Evolutionary conservation across 371 early-diverging fungal species (phyloP).

Genomic region (Furculomyces boomerangus): DNA sequence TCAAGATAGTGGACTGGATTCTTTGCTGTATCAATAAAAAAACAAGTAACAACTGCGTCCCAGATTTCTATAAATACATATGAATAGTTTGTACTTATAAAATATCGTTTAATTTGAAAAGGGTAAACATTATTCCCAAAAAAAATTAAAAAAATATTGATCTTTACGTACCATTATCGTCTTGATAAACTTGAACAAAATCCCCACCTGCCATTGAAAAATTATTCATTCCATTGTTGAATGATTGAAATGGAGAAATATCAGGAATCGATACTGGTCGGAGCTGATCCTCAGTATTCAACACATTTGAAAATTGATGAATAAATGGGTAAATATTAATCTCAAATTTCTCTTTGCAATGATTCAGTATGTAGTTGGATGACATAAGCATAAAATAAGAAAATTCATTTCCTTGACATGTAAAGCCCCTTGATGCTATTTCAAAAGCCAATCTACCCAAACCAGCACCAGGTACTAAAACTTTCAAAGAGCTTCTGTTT

Average conservation of each 20-base stretch:
- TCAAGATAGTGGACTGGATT: slow-evolving; percentile 76
- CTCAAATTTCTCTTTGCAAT: slow-evolving; percentile 25
- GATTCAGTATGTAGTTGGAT: slow-evolving; percentile 74
- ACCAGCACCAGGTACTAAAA: slow-evolving; percentile 83
- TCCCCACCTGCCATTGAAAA: slow-evolving; percentile 96
- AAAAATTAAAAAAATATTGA: slow-evolving; percentile 5
- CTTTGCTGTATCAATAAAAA: slow-evolving; percentile 91
- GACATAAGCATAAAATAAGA: slow-evolving; percentile 66
- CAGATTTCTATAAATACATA: slow-evolving; percentile 32
- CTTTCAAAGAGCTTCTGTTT: slow-evolving; percentile 6
- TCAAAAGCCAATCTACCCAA: slow-evolving; percentile 76
- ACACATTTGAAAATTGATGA: slow-evolving; percentile 72
- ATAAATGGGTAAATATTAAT: slow-evolving; percentile 72
- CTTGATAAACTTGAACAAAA: slow-evolving; percentile 72
- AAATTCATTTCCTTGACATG: slow-evolving; percentile 71
- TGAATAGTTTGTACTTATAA: background rate
- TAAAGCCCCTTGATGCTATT: slow-evolving; percentile 55
- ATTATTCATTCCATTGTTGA: slow-evolving; percentile 32
- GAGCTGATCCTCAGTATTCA: slow-evolving; percentile 36
- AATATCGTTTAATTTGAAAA: slow-evolving; percentile 22
- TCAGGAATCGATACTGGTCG: slow-evolving; percentile 62
- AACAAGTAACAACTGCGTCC: slow-evolving; percentile 85
- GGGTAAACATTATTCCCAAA: background rate
- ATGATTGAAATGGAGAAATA: slow-evolving; percentile 40
- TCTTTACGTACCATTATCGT: slow-evolving; percentile 12